Evolutionary conservation across 176 grass and related monocot species (phyloP), one percentile per base, ranked within the genome.

Genomic region (Oryza punctata): DNA sequence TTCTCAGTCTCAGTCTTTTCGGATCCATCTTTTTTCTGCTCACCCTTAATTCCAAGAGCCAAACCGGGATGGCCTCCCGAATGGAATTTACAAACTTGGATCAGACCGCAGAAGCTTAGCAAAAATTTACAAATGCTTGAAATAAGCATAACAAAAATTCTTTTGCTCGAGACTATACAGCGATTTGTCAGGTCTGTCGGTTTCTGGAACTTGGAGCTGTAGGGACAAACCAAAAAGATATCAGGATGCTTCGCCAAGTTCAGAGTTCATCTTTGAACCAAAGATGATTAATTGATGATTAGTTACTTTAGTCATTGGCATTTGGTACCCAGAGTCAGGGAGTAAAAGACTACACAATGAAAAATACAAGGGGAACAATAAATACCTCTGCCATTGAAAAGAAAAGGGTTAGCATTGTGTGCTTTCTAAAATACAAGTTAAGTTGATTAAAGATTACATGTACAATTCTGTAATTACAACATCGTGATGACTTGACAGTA

Each of bases 391-490:
- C 52, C 52, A 57, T 57, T 57, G 52, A 57, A 57, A 57, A 21
- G 18, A n/a, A 57, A 57, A 57, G 52, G 19, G 52, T 57, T 57
- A 57, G 52, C 52, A 57, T 57, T 57, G 18, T 57, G 18, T 21
- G 50, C 16, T 57, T 21, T 57, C 52, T 57, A 57, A 21, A 57
- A 57, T 57, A 57, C 52, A 57, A 57, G 61, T 73, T 37, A 64
- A 79, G 35, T 29, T 66, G 27, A 65, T 28, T 79, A 29, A 49
- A 65, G n/a, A 28, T 73, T 80, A 86, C 76, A 80, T 86, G 67
- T 86, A 66, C 84, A 80, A 52, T 15, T 72, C 1, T 73, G 63
- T 86, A 80, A 64, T 86, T 86, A 79, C 84, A 80, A 43, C 68
- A 79, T 65, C 57, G 26, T 13, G 26, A 79, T 46, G 5, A 72